Evolutionary conservation across 371 early-diverging fungal species (phyloP), one percentile per base, ranked within the genome.

Genomic region (Coemansia sp.): DNA sequence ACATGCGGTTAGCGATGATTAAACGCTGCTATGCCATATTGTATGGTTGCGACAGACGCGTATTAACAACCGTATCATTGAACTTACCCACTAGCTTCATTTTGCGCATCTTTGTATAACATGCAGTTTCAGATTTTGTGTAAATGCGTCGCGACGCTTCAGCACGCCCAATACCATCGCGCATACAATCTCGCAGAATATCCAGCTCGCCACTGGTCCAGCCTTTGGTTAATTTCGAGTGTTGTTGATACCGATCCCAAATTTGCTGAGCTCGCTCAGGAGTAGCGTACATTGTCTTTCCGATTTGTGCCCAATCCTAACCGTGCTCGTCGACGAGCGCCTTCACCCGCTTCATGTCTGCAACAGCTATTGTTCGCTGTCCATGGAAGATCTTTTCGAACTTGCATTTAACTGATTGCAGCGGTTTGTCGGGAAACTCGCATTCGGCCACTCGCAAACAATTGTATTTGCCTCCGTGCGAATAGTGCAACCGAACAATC

Each of bases 231-330:
- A 4, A 1, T 6, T 49, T 59, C 6, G 7, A 30, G 6, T n/a
- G 49, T 11, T 49, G 26, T 39, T 16, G 26, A n/a, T 49, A 9
- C 10, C 11, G 16, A 11, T 11, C 11, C 59, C 59, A 49, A 12
- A 49, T 38, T 4, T 6, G 38, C 9, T 31, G 49, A n/a, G 39
- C 49, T 26, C 34, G 59, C 12, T 39, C 0, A 5, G 59, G 48
- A 12, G 59, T 38, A 8, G 34, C 2, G 2, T 26, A 8, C 47
- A 59, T 11, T 6, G 36, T 11, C 16, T 9, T 16, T 36, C 36
- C 55, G 31, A 55, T 40, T 0, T 26, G 59, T 14, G 48, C 60
- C 66, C 66, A 65, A 26, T 65, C 55, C 38, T 65, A 49, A 50
- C 66, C 66, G 41, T 59, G 39, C 50, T 48, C 42, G 1, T 36